Conservation (phyloP, 768 basidiomycete genomes). For the Amanita pseudoporphyria region DNA sequence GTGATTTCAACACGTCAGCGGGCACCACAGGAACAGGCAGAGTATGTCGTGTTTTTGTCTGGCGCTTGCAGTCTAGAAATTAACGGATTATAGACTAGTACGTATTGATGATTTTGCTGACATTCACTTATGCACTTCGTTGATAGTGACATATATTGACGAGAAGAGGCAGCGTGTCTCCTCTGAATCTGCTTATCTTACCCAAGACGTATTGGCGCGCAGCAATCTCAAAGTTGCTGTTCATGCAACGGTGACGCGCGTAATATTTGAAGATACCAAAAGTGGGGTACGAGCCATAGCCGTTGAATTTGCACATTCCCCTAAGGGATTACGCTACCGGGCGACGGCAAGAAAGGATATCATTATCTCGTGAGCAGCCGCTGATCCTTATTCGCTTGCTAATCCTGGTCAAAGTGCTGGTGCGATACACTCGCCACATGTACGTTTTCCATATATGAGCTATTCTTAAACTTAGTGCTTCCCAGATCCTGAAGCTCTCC, state of each 20-base stretch:
- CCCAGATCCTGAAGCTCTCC: too few species aligned
- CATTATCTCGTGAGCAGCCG: conserved; percentile 37
- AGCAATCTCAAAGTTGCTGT: conserved; percentile 52
- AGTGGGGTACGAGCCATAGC: conserved; percentile 32
- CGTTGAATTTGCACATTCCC: conserved; percentile 36
- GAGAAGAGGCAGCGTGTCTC: conserved; percentile 40
- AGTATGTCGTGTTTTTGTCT: conserved; percentile 22
- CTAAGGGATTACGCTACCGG: conserved; percentile 20
- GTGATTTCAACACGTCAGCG: conserved; percentile 45
- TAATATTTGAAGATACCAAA: conserved; percentile 29
- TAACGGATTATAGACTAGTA: not conserved
- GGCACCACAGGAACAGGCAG: conserved; percentile 50
- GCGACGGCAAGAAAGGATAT: conserved; percentile 46
- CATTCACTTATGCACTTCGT: not conserved
- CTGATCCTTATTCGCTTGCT: not conserved
- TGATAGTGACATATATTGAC: conserved; percentile 59
- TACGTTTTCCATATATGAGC: conserved; percentile 13
- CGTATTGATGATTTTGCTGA: not conserved
- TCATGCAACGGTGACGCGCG: conserved; percentile 40
- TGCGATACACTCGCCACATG: conserved; percentile 54
- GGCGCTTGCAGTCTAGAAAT: not conserved
- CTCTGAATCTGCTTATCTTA: conserved; percentile 55
- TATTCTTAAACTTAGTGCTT: too few species aligned
- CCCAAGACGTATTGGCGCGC: conserved; percentile 44
- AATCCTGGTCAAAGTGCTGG: conserved; percentile 34